Percentiles rank a stretch among this genome's conserved stretches.
These are phyloP conservation scores for Hibiscus trionum DNA, from an alignment of 345 rosid species.

Conservation along the genomic window DNA sequence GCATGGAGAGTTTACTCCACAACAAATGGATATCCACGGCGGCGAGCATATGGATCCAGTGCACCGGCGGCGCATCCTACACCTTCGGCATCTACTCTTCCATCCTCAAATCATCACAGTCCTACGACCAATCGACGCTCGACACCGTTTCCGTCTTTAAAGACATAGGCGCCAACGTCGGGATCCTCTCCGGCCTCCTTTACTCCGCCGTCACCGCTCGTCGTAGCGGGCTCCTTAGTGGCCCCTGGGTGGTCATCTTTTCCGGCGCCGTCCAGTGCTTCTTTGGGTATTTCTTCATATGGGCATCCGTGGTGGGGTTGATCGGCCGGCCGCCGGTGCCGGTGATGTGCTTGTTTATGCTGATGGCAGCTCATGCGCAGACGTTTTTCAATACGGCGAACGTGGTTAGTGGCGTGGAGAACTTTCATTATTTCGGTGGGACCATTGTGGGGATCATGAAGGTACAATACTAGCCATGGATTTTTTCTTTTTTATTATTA, in stretches of 20 bases:
- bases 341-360: slow-evolving; percentile 64
- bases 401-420: slow-evolving; percentile 68
- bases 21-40: slow-evolving; percentile 63
- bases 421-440: slow-evolving; percentile 64
- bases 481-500: neutral
- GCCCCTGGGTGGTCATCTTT: slow-evolving; percentile 70
- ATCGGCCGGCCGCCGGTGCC: slow-evolving; percentile 56
- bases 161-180: slow-evolving; percentile 89
- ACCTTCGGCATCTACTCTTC: slow-evolving; percentile 80
- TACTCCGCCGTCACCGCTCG: slow-evolving; percentile 44
- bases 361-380: slow-evolving; percentile 62
- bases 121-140: slow-evolving; percentile 80
- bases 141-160: slow-evolving; percentile 96
- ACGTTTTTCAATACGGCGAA: slow-evolving; percentile 69
- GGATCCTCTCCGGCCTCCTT: slow-evolving; percentile 68
- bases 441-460: slow-evolving; percentile 85
- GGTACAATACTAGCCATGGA: slow-evolving; percentile 27
- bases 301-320: slow-evolving; percentile 75
- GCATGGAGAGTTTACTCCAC: slow-evolving; percentile 14
- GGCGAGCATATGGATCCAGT: slow-evolving; percentile 89
- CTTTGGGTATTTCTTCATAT: slow-evolving; percentile 66
- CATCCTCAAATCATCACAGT: slow-evolving; percentile 61
- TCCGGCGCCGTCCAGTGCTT: slow-evolving; percentile 67
- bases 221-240: slow-evolving; percentile 15
- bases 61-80: slow-evolving; percentile 59